phyloP scores from a whole-genome alignment of 495 filamentous ascomycete species.

The Aspergillus ellipticus region DNA sequence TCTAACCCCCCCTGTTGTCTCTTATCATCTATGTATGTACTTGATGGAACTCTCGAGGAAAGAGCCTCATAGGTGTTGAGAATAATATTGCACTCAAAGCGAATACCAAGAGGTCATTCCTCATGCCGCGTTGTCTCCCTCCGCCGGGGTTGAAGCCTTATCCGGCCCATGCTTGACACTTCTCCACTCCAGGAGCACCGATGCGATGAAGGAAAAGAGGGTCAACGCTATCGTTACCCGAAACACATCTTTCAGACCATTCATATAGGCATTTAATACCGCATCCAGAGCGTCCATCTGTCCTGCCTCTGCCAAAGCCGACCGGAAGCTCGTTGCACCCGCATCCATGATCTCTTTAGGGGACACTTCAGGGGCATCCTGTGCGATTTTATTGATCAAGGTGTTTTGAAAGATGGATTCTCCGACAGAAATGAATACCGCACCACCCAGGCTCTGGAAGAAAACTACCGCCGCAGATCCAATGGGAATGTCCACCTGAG shows the following conservation, averaged over 20 bases:
- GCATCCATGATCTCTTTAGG: conserved; percentile 38
- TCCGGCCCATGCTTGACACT: no score
- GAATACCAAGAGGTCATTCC: no score
- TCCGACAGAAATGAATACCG: conserved; percentile 43
- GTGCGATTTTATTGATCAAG: conserved; percentile 32
- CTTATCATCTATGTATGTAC: no score
- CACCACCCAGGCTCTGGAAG: conserved; percentile 35
- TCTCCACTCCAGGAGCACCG: no score
- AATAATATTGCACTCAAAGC: no score
- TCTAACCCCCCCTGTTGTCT: no score
- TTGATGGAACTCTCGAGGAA: no score
- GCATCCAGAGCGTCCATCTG: conserved; percentile 29
- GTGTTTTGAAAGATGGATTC: conserved; percentile 47
- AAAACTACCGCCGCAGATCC: conserved; percentile 21
- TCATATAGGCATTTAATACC: conserved; percentile 57
- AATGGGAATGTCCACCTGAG: conserved; percentile 17
- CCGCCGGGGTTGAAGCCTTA: no score
- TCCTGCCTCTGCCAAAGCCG: conserved; percentile 35
- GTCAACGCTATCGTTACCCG: no score
- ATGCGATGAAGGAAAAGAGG: no score
- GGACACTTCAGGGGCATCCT: conserved; percentile 39
- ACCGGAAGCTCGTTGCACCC: conserved; percentile 50
- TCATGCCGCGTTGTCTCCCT: no score
- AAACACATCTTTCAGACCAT: conserved; percentile 40
- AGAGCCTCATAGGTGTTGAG: no score